phyloP scores from a whole-genome alignment of 371 early-diverging fungal species.

The Basidiobolus meristosporus region DNA sequence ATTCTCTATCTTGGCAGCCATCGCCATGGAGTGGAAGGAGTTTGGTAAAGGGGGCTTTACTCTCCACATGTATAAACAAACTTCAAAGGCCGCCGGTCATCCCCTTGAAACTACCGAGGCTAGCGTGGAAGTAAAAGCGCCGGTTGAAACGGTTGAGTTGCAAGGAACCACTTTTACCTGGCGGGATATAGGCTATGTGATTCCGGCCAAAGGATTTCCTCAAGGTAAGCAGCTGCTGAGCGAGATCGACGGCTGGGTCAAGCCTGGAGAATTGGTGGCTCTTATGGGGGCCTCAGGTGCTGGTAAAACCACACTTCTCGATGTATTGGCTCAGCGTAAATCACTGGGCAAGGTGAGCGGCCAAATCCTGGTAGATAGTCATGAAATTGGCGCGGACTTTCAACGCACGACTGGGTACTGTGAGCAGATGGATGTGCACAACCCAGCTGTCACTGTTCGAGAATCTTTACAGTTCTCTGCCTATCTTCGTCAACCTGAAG shows the following conservation, averaged over 20 bases:
- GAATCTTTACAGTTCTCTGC: slow-evolving; percentile 50
- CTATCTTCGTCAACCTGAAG: slow-evolving; percentile 36
- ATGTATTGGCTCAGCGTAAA: slow-evolving; percentile 48
- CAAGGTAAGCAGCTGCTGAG: slow-evolving; percentile 14
- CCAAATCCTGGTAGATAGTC: slow-evolving; percentile 22
- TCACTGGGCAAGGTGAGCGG: slow-evolving; percentile 37
- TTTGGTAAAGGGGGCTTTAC: slow-evolving; percentile 27
- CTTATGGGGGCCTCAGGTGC: slow-evolving; percentile 54
- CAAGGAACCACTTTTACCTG: slow-evolving; percentile 17
- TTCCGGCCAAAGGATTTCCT: slow-evolving; percentile 10
- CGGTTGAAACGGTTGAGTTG: not conserved
- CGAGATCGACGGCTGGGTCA: slow-evolving; percentile 12
- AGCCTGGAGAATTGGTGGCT: slow-evolving; percentile 9
- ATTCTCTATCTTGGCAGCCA: slow-evolving; percentile 22
- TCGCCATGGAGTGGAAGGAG: slow-evolving; percentile 27
- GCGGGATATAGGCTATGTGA: slow-evolving; percentile 13
- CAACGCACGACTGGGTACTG: slow-evolving; percentile 59
- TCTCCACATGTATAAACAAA: slow-evolving; percentile 25
- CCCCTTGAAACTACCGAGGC: no score
- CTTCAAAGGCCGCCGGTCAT: no score
- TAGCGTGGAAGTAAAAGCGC: no score
- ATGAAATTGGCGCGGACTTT: slow-evolving; percentile 24
- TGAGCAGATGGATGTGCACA: slow-evolving; percentile 68
- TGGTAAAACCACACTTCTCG: slow-evolving; percentile 45
- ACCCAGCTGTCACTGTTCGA: slow-evolving; percentile 25